Evolutionary conservation across 2,329 filamentous ascomycete species (phyloP).

Genomic region (Zarea fungicola): DNA sequence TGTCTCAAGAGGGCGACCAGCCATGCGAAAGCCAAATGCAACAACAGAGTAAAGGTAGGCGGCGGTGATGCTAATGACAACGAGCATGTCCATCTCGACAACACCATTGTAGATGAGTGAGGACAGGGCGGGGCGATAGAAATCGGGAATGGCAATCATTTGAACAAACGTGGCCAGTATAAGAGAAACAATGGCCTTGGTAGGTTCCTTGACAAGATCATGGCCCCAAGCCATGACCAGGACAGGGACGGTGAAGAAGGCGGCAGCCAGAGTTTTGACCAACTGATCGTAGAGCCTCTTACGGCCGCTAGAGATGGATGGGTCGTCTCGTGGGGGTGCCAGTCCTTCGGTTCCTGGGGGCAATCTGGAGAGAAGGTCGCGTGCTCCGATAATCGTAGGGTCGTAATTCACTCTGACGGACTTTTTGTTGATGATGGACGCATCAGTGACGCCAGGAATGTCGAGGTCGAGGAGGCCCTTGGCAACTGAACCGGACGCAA

Average conservation of each 20-base stretch:
- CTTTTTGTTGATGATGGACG: slow-evolving; percentile 24
- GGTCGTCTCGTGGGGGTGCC: slow-evolving; percentile 28
- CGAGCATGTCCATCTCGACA: slow-evolving; percentile 53
- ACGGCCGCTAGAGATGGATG: slow-evolving; percentile 25
- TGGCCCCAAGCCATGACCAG: slow-evolving; percentile 28
- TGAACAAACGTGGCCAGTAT: slow-evolving; percentile 47
- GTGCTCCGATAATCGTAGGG: slow-evolving; percentile 27
- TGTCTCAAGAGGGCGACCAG: slow-evolving; percentile 23
- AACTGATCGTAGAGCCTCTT: slow-evolving; percentile 28
- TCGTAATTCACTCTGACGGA: slow-evolving; percentile 30
- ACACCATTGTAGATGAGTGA: slow-evolving; percentile 39
- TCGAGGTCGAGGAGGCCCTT: slow-evolving; percentile 19
- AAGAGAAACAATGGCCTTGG: slow-evolving; percentile 29
- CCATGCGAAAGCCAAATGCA: slow-evolving; percentile 32
- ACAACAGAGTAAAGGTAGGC: slow-evolving; percentile 47
- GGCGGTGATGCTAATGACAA: slow-evolving; percentile 48
- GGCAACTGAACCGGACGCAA: slow-evolving; percentile 18
- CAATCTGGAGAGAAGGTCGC: slow-evolving; percentile 23
- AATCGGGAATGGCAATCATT: slow-evolving; percentile 40
- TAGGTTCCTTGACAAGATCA: slow-evolving; percentile 18
- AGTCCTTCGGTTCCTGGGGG: slow-evolving; percentile 20
- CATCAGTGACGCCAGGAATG: slow-evolving; percentile 23
- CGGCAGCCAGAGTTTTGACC: slow-evolving; percentile 26
- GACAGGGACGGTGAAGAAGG: slow-evolving; percentile 29
- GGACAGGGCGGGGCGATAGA: slow-evolving; percentile 44